These are phyloP conservation scores for Podospora didyma DNA, from an alignment of 495 filamentous ascomycete genomes.

Conservation along the genomic window DNA sequence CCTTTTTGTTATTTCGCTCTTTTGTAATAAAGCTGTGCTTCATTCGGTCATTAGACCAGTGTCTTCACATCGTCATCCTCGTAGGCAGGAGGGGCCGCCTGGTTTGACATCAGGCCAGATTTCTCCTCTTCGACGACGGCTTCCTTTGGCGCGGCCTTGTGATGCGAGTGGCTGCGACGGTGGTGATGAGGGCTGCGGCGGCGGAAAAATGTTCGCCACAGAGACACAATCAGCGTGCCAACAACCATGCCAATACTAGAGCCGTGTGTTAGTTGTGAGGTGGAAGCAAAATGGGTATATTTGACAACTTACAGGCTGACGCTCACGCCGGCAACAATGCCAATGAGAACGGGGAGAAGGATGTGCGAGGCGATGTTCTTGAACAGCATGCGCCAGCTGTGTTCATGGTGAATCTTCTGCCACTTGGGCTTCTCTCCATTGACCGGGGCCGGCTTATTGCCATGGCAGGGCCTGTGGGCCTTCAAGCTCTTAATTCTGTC, in stretches of 20 bases:
- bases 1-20: no score
- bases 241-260: slow-evolving; percentile 49
- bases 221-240: slow-evolving; percentile 41
- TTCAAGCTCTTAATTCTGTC: slow-evolving; percentile 36
- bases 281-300: neutral
- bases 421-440: neutral
- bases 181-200: slow-evolving; percentile 23
- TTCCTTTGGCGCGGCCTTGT: slow-evolving; percentile 28
- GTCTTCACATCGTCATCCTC: slow-evolving; percentile 20
- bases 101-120: slow-evolving; percentile 36
- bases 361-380: slow-evolving; percentile 46
- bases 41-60: slow-evolving; percentile 11
- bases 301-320: slow-evolving; percentile 43
- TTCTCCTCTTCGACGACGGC: slow-evolving; percentile 34
- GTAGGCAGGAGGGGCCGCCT: slow-evolving; percentile 41
- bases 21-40: no score
- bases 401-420: slow-evolving; percentile 15
- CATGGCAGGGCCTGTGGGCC: slow-evolving; percentile 21
- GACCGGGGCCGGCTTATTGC: slow-evolving; percentile 13
- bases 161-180: slow-evolving; percentile 23
- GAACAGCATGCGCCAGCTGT: slow-evolving; percentile 39
- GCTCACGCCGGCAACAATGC: slow-evolving; percentile 49
- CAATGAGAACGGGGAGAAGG: slow-evolving; percentile 48
- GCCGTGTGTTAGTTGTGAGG: neutral
- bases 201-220: slow-evolving; percentile 38